Evolutionary conservation across 2,329 filamentous ascomycete genomes (phyloP), one percentile per base, ranked within the genome.

Genomic region (Fusarium subglutinans): DNA sequence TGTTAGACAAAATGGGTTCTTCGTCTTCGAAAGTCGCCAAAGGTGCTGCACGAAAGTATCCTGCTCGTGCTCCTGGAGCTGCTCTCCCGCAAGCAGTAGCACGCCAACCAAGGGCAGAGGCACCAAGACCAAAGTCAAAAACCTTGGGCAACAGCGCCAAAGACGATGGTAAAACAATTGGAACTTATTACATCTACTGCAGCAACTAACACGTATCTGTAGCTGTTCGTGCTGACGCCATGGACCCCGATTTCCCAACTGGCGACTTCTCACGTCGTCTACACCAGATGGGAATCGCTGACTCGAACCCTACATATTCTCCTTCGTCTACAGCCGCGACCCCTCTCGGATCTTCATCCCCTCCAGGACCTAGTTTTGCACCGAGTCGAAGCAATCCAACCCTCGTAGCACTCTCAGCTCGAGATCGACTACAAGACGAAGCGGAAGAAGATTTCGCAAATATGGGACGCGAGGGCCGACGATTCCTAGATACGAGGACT

Each of bases 251-350:
- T 74, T 76, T 79, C 41, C 70, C 81, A 24, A 80, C 83, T 50
- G 78, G 82, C n/a, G 84, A 81, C 70, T 90, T 88, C 79, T 85
- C 87, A 14, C 81, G 81, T 55, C 87, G 88, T 22, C 84, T 90
- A 10, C 84, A 84, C 33, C 81, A 87, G 70, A 89, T 90, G 85
- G 88, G 88, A 76, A 82, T 89, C 37, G 88, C 84, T 14, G 84
- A 87, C 53, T 87, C 88, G 9, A 87, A 86, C 71, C 87, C 88
- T 37, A 88, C 86, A 9, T 86, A 84, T 53, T 89, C 87, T 11
- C 82, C 86, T 30, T 88, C 87, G 4, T 89, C 87, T 13, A 87
- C 82, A 5, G 87, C 83, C 13, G 72, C 74, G 30, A 37, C 72
- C 18, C 63, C 75, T 60, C 66, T 70, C 62, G 41, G 47, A 24